Evolutionary conservation across 768 basidiomycete species (phyloP).

Genomic region (Boletus pseudo-olivaceus): DNA sequence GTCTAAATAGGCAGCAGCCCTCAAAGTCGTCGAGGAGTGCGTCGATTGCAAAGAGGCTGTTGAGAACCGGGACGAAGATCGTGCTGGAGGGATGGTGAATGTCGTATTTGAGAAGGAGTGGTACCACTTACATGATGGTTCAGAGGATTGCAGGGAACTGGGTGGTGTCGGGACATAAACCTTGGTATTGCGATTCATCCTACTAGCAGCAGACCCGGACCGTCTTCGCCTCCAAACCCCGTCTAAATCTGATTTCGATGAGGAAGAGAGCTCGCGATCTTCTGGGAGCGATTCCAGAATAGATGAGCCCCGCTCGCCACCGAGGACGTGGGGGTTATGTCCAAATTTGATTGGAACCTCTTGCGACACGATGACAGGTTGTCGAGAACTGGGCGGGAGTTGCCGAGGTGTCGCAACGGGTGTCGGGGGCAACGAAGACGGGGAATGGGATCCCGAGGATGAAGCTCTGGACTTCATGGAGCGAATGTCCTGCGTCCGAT

Average conservation of each 20-base stretch:
- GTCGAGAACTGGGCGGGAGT: conserved; percentile 13
- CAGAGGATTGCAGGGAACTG: conserved; percentile 2
- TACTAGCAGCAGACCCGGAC: conserved; percentile 11
- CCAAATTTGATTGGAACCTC: conserved; percentile 26
- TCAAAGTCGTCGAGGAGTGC: conserved; percentile 26
- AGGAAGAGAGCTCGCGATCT: conserved; percentile 38
- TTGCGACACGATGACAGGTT: conserved; percentile 23
- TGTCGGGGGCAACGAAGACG: conserved; percentile 27
- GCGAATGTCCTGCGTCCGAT: conserved; percentile 1
- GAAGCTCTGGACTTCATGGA: conserved; percentile 21
- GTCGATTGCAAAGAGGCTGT: conserved; percentile 33
- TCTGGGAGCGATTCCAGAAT: conserved; percentile 51
- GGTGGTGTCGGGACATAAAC: conserved; percentile 19
- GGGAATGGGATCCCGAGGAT: conserved; percentile 22
- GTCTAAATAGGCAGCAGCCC: conserved; percentile 25
- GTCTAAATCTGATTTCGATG: conserved; percentile 10
- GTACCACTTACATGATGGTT: conserved; percentile 13
- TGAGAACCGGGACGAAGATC: conserved; percentile 15
- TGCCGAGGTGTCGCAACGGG: conserved; percentile 17
- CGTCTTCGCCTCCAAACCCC: conserved; percentile 15
- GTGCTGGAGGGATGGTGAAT: conserved; percentile 14
- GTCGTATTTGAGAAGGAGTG: background rate
- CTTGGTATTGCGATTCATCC: conserved; percentile 14
- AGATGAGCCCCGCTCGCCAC: conserved; percentile 16
- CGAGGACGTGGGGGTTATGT: conserved; percentile 23